Evolutionary conservation across 192 early-diverging fungal species (phyloP).

Genomic region (Coemansia sp.): DNA sequence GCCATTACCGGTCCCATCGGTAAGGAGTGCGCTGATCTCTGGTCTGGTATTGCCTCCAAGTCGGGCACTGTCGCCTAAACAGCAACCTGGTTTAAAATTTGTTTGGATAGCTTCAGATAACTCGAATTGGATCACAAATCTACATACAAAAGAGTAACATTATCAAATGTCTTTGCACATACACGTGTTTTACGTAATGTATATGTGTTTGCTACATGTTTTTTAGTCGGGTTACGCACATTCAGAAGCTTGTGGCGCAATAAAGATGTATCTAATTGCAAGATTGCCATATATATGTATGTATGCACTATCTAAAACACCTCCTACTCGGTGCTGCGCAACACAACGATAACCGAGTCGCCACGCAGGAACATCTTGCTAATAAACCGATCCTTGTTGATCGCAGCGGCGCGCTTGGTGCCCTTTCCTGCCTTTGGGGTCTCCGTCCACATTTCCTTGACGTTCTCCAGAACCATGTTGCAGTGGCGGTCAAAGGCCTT

Average conservation of each 20-base stretch:
- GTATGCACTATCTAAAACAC: background rate
- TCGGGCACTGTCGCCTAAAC: conserved; percentile 76
- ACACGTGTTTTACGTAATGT: background rate
- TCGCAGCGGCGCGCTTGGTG: conserved; percentile 86
- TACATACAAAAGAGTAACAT: conserved; percentile 7
- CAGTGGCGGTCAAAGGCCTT: conserved; percentile 99
- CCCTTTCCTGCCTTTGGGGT: conserved; percentile 89
- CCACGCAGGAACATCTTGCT: conserved; percentile 98
- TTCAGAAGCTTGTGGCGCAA: no score
- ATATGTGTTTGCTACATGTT: background rate
- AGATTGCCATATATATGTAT: no score
- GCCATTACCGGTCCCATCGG: conserved; percentile 99
- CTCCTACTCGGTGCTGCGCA: conserved; percentile 36
- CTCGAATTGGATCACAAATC: conserved; percentile 22
- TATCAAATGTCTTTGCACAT: background rate
- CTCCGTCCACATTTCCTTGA: conserved; percentile 99
- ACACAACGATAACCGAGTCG: conserved; percentile 89
- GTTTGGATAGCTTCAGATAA: conserved; percentile 14
- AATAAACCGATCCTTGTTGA: conserved; percentile 98
- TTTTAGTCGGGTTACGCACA: background rate
- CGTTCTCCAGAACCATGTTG: conserved; percentile 99
- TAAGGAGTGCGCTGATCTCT: conserved; percentile 99
- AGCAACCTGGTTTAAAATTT: conserved; percentile 15
- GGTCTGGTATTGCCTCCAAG: conserved; percentile 98
- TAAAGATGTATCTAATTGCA: no score